These are phyloP conservation scores for Tylopilus rubrobrunneus DNA, from an alignment of 768 basidiomycete genomes.

Conservation along the genomic window DNA sequence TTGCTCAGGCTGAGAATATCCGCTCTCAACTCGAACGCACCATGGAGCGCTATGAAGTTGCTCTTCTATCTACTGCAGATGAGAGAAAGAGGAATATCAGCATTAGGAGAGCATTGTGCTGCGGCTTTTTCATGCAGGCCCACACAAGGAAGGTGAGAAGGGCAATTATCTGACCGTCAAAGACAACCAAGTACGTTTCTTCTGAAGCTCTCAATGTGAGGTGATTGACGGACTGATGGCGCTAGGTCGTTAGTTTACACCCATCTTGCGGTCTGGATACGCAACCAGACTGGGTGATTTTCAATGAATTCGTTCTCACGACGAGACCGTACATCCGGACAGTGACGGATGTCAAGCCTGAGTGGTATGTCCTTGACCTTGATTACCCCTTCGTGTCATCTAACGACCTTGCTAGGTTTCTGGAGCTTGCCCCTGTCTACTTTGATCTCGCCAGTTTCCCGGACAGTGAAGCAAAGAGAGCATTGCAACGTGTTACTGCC, in stretches of 20 bases:
- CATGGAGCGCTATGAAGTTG: slow-evolving; percentile 89
- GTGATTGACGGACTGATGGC: background rate
- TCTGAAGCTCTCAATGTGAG: too few species aligned
- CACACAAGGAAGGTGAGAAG: slow-evolving; percentile 92
- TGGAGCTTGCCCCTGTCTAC: slow-evolving; percentile 62
- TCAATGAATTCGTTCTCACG: slow-evolving; percentile 94
- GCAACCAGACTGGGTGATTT: slow-evolving; percentile 89
- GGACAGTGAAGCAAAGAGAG: slow-evolving; percentile 68
- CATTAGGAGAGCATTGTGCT: slow-evolving; percentile 80
- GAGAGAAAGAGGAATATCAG: slow-evolving; percentile 67
- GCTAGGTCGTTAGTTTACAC: slow-evolving; percentile 40
- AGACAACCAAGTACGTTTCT: slow-evolving; percentile 85
- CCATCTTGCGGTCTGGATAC: slow-evolving; percentile 85
- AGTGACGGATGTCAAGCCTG: slow-evolving; percentile 79
- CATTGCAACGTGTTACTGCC: slow-evolving; percentile 49
- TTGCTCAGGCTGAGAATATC: slow-evolving; percentile 91
- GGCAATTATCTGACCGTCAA: slow-evolving; percentile 87
- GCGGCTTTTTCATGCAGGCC: slow-evolving; percentile 98
- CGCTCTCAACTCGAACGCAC: slow-evolving; percentile 81
- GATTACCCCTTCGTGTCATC: background rate
- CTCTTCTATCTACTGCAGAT: slow-evolving; percentile 63
- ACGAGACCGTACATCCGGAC: slow-evolving; percentile 87
- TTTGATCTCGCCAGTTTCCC: slow-evolving; percentile 66
- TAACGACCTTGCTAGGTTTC: slow-evolving; percentile 40
- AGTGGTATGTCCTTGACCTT: slow-evolving; percentile 58